Conservation (phyloP, 352 stramenopile genomes). For the Globisporangium heterothallicum region DNA sequence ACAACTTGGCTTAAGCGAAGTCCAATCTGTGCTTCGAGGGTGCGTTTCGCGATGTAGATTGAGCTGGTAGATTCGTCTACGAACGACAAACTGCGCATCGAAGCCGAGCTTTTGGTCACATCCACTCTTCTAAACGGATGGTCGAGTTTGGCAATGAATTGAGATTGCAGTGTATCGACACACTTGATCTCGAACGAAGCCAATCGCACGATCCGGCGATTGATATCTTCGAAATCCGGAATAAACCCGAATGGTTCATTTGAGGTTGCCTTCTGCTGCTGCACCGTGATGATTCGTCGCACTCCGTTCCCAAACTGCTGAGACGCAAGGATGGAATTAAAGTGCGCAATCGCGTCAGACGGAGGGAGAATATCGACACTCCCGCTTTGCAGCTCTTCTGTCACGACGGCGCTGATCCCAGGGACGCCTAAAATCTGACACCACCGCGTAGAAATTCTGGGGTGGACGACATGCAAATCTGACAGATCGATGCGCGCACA, state of each 20-base stretch:
- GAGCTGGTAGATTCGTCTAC: conserved; percentile 28
- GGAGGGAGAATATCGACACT: conserved; percentile 3
- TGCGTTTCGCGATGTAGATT: conserved; percentile 53
- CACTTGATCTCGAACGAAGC: conserved; percentile 39
- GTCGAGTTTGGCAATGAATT: conserved; percentile 57
- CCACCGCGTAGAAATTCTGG: conserved; percentile 41
- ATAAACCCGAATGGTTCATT: conserved; percentile 37
- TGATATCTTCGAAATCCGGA: conserved; percentile 63
- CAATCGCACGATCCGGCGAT: conserved; percentile 46
- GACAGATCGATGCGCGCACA: conserved; percentile 55
- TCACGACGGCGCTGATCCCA: conserved; percentile 55
- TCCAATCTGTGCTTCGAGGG: conserved; percentile 21
- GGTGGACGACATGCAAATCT: conserved; percentile 61
- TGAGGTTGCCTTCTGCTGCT: conserved; percentile 50
- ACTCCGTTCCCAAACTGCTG: conserved; percentile 53
- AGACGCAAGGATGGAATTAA: conserved; percentile 45
- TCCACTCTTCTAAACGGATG: conserved; percentile 43
- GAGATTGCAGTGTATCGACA: conserved; percentile 45
- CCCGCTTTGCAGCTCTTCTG: conserved; percentile 44
- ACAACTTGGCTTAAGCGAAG: conserved; percentile 58
- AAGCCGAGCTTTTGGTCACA: conserved; percentile 48
- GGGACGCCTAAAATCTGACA: conserved; percentile 54
- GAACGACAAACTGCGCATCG: conserved; percentile 52
- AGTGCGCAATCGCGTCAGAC: conserved; percentile 36
- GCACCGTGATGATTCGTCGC: conserved; percentile 57